phyloP scores from a whole-genome alignment of 2,329 filamentous ascomycete genomes.

The Arachnopeziza araneosa region DNA sequence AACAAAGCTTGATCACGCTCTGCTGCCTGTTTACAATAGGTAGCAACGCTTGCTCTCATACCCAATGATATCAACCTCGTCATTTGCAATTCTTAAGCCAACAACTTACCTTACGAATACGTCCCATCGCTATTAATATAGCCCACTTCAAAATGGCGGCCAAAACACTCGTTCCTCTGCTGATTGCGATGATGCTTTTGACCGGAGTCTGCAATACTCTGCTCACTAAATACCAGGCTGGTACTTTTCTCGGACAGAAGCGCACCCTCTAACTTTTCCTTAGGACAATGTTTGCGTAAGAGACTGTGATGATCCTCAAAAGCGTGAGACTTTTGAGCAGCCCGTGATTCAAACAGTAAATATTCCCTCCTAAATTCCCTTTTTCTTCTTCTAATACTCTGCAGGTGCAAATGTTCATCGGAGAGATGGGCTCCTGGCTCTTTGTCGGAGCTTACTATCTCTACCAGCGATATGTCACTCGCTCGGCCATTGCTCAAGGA shows the following conservation, averaged over 20 bases:
- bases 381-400: not conserved
- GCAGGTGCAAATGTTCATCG: conserved; percentile 85
- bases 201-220: conserved; percentile 97
- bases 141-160: conserved; percentile 53
- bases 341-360: conserved; percentile 83
- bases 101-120: not conserved
- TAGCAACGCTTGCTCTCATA: not conserved
- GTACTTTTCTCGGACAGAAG: conserved; percentile 19
- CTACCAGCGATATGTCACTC: conserved; percentile 52
- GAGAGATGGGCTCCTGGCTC: conserved; percentile 93
- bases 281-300: conserved; percentile 96
- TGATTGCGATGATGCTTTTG: conserved; percentile 93
- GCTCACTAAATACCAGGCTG: conserved; percentile 90
- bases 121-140: not conserved
- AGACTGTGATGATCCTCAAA: conserved; percentile 71
- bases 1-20: no score
- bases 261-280: not conserved
- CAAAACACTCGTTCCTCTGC: conserved; percentile 68
- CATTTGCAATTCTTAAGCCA: not conserved
- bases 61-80: not conserved
- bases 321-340: conserved; percentile 77
- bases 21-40: not conserved
- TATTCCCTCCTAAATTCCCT: not conserved
- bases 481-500: conserved; percentile 37
- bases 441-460: conserved; percentile 69